These are phyloP conservation scores for Dactylellina parvicollis DNA, from an alignment of 2,329 filamentous ascomycete genomes.

Conservation along the genomic window DNA sequence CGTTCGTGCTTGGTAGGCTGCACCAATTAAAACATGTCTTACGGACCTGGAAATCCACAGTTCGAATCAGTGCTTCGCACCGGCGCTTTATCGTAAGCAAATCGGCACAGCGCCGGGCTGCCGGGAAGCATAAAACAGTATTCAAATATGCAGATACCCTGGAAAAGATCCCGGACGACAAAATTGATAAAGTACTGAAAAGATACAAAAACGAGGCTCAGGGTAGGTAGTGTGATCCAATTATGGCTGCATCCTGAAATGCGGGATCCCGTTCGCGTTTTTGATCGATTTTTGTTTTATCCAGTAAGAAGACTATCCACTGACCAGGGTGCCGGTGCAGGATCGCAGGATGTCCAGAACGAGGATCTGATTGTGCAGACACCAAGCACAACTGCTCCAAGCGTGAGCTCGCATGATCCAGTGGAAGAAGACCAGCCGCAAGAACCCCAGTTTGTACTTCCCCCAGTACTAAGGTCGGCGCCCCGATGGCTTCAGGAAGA, in stretches of 20 bases:
- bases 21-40: constrained; percentile 53
- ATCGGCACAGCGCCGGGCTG: constrained; percentile 35
- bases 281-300: constrained; percentile 3
- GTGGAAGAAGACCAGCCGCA: constrained; percentile 11
- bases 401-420: constrained; percentile 12
- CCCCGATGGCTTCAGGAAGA: constrained; percentile 45
- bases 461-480: constrained; percentile 17
- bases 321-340: constrained; percentile 12
- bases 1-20: constrained; percentile 18
- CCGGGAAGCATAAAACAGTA: constrained; percentile 34
- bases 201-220: constrained; percentile 46
- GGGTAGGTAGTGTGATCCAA: constrained; percentile 12
- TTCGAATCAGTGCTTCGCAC: constrained; percentile 47
- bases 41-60: constrained; percentile 45
- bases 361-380: constrained; percentile 31
- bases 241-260: background rate
- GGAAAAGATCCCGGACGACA: constrained; percentile 47
- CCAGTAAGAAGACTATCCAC: background rate
- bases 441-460: too few relatives aligned
- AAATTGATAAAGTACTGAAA: constrained; percentile 47
- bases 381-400: constrained; percentile 43
- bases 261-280: background rate
- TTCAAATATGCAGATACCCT: constrained; percentile 46
- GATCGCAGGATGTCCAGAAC: constrained; percentile 11
- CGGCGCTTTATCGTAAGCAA: constrained; percentile 50